Base-by-base conservation (phyloP, 306 rosid species). In the apple (Malus domestica) region DNA sequence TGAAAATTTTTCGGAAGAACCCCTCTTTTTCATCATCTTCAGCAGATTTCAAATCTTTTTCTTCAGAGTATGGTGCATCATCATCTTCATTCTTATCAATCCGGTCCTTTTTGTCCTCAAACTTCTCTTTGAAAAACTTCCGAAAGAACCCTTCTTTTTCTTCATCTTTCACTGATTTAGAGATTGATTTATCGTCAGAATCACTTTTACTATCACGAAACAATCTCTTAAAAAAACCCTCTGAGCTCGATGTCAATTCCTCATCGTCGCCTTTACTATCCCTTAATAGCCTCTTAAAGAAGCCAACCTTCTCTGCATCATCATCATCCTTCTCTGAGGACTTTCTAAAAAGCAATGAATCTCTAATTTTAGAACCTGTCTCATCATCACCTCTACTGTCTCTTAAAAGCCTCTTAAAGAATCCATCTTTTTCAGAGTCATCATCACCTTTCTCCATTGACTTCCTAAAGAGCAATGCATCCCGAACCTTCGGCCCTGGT, bases 21-120 rank as follows among this genome's bases (percentile, higher is more conserved):
- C 98, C 98, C 57, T 92, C 98, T 72, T 90, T 91, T 75, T 91
- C 98, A 78, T 88, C 96, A 60, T 92, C 95, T 77, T 92, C 97
- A 63, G 78, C 67, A 80, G 88, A 73, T 81, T 78, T 91, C 25
- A 86, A 76, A 78, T 88, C 67, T 79, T 80, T 94, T 73, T 84
- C 97, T 75, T 90, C 93, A 44, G 85, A 80, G 78, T 80, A 51
- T 61, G 72, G 44, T 42, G 65, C 73, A 75, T 87, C 86, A 66
- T 86, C 92, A 65, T 77, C 97, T 74, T 79, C 83, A 68, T 81
- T 76, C 58, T 78, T 76, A 68, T 80, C 86, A 75, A 66, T 81
- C 62, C 78, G 85, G 55, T 91, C 96, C 82, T 83, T 93, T 82
- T 83, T 95, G 78, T 95, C 97, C 71, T 95, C 97, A 78, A 54